These are phyloP conservation scores for Clarireedia monteithiana DNA, from an alignment of 2,329 filamentous ascomycete species.

Conservation along the genomic window DNA sequence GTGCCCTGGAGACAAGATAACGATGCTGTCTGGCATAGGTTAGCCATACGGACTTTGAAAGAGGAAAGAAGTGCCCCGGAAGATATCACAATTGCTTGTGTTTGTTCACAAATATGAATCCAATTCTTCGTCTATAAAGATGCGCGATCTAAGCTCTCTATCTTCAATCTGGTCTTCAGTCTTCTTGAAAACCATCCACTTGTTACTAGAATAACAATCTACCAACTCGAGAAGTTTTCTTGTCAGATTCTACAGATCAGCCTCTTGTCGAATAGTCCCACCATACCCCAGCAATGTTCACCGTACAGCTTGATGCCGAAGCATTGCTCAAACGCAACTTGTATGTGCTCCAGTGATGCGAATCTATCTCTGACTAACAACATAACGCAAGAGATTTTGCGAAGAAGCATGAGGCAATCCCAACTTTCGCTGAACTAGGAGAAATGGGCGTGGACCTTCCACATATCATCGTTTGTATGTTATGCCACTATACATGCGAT, in stretches of 20 bases:
- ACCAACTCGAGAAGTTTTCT: no score
- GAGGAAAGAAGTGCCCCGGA: not conserved
- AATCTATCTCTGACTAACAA: not conserved
- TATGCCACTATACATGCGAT: not conserved
- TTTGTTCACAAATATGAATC: not conserved
- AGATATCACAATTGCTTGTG: not conserved
- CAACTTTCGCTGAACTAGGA: constrained; percentile 7
- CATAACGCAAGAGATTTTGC: not conserved
- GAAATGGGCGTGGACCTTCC: not conserved
- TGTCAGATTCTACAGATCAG: no score
- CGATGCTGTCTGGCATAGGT: not conserved
- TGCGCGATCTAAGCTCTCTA: no score
- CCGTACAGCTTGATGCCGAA: not conserved
- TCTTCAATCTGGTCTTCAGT: not conserved
- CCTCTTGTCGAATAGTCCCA: not conserved
- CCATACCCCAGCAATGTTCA: not conserved
- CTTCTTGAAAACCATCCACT: not conserved
- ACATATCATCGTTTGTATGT: constrained; percentile 6
- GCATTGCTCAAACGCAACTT: not conserved
- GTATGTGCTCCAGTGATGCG: not conserved
- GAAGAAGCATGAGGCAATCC: constrained; percentile 8
- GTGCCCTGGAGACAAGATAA: no score
- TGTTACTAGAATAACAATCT: not conserved
- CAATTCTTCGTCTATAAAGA: not conserved
- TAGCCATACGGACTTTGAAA: not conserved